Evolutionary conservation across 345 rosid genomes (phyloP).

Genomic region (Populus tremula): DNA sequence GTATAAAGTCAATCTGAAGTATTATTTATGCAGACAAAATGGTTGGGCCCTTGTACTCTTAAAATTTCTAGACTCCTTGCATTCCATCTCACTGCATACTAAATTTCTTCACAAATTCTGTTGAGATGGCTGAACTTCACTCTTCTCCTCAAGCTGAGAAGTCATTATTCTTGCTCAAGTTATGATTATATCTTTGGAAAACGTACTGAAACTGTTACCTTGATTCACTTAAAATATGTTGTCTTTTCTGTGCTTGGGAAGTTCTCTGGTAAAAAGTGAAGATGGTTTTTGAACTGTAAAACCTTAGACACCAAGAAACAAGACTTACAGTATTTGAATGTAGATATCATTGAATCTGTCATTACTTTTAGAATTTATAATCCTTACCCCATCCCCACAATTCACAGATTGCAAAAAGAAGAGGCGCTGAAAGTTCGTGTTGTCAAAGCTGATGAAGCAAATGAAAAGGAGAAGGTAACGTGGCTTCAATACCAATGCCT

Average conservation of each 20-base stretch:
- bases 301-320: background rate
- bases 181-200: background rate
- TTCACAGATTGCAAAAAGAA: slow-evolving; percentile 67
- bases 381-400: background rate
- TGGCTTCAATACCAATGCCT: background rate
- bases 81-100: background rate
- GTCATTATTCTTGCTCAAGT: background rate
- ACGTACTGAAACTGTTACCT: background rate
- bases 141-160: background rate
- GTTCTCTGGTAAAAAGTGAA: background rate
- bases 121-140: background rate
- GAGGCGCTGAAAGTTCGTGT: slow-evolving; percentile 88
- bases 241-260: background rate
- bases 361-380: background rate
- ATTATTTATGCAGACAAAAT: background rate
- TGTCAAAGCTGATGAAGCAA: slow-evolving; percentile 71
- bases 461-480: slow-evolving; percentile 73
- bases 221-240: background rate
- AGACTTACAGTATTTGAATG: background rate
- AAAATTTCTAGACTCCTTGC: background rate
- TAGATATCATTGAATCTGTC: background rate
- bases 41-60: background rate
- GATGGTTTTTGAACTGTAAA: background rate
- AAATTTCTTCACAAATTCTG: background rate
- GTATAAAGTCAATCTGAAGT: slow-evolving; percentile 31